phyloP scores from a whole-genome alignment of 2,329 filamentous ascomycete genomes.

The Xylogone sp. region DNA sequence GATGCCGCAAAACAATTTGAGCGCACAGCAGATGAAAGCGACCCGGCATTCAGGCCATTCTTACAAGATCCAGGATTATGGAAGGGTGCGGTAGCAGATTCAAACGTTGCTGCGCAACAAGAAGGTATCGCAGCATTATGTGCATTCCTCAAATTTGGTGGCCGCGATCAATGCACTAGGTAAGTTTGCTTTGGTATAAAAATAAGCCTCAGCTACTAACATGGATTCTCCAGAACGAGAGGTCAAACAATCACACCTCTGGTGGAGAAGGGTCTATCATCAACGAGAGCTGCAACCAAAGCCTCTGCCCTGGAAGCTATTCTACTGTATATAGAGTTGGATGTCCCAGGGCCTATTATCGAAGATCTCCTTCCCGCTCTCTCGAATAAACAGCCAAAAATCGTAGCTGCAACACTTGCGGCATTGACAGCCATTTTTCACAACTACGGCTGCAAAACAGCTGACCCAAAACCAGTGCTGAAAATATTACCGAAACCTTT shows the following conservation, averaged over 20 bases:
- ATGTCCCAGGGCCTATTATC: conserved; percentile 78
- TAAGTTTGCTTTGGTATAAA: conserved; percentile 28
- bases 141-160: conserved; percentile 88
- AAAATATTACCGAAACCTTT: conserved; percentile 88
- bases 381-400: conserved; percentile 86
- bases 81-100: conserved; percentile 90
- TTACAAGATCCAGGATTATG: conserved; percentile 78
- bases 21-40: conserved; percentile 76
- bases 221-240: conserved; percentile 58
- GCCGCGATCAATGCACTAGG: conserved; percentile 72
- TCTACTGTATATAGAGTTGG: conserved; percentile 84
- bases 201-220: conserved; percentile 9
- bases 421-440: conserved; percentile 83
- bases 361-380: conserved; percentile 85
- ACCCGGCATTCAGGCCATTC: conserved; percentile 84
- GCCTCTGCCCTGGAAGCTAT: conserved; percentile 81
- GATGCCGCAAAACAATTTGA: conserved; percentile 86
- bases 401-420: conserved; percentile 71
- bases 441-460: conserved; percentile 89
- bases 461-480: conserved; percentile 87
- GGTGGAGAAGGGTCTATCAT: conserved; percentile 86
- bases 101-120: conserved; percentile 94
- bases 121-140: conserved; percentile 86
- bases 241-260: conserved; percentile 71
- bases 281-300: conserved; percentile 85